Percentiles rank a stretch among this genome's conserved stretches.
Conservation (phyloP, 208 protist species). For the Vickermania ingenoplastis region DNA sequence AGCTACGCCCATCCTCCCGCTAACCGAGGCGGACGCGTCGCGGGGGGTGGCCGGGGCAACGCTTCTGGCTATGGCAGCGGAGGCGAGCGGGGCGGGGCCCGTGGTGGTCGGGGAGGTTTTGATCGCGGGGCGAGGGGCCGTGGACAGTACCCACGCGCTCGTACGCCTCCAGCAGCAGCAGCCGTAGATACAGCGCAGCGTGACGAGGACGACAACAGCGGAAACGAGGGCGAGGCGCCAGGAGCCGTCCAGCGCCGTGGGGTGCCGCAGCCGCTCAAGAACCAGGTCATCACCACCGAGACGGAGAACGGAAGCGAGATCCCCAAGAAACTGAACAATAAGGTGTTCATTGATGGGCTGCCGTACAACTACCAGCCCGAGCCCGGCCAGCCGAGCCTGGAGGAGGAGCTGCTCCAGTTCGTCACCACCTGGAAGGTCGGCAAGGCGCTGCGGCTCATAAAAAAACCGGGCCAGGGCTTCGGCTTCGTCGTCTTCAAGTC, state of each 20-base stretch:
- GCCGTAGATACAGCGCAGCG: neutral
- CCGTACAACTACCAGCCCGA: conserved; percentile 61
- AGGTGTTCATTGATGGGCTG: conserved; percentile 86
- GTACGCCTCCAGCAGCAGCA: neutral
- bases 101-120: neutral
- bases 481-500: conserved; percentile 85
- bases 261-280: neutral
- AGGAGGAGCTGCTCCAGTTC: conserved; percentile 83
- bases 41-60: conserved; percentile 1
- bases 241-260: neutral
- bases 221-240: neutral
- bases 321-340: conserved; percentile 77
- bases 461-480: conserved; percentile 83
- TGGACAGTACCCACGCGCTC: no score
- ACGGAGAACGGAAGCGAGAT: conserved; percentile 69
- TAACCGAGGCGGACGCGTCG: conserved; percentile 1
- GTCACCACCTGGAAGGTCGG: conserved; percentile 76
- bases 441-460: conserved; percentile 77
- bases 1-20: neutral
- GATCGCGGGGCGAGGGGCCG: conserved; percentile 5
- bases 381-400: conserved; percentile 42
- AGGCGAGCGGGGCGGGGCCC: conserved; percentile 2
- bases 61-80: conserved; percentile 6
- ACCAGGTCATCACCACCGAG: conserved; percentile 48
- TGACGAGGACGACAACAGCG: neutral